Evolutionary conservation across 108 stramenopile genomes (phyloP), one percentile per base, ranked within the genome.

Genomic region (Cyclotella baltica): DNA sequence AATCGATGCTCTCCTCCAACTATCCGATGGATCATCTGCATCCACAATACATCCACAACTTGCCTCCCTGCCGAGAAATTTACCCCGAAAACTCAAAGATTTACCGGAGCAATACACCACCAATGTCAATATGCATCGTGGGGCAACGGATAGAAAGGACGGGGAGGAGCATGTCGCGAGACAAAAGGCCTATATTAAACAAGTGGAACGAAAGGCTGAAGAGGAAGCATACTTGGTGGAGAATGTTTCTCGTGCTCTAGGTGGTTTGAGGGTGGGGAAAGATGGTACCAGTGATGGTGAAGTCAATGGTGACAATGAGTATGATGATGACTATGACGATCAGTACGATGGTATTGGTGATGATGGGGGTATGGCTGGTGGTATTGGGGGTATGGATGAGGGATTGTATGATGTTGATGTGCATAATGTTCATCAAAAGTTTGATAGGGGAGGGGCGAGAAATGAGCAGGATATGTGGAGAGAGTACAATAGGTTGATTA

Each of bases 281-380:
- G 48, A 37, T 20, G 59, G 36, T 11, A 33, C 35, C 35, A 38
- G 79, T 15, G 22, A 69, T 28, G 47, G 61, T 23, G 50, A 46
- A 19, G 9, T 31, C 37, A 53, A 22, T 13, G 59, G 33, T 22
- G 68, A 59, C 0, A 66, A 90, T 70, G 90, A 92, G 72, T 95
- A 95, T 71, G 69, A 94, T 64, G 94, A 95, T 71, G 94, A 95
- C 48, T 92, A 95, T 56, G 91, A 95, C 62, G 94, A 95, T 82
- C 92, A 95, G 77, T 92, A 92, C 48, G 91, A 95, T 79, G 94
- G 88, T 2, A 62, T 88, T 19, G 90, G 89, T 31, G 85, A 79
- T 53, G 76, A 84, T 31, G 86, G 86, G 51, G 90, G 76, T 11
- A 68, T 78, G 5, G 92, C 87, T 55, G 87, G 81, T 81, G 86